These are phyloP conservation scores for Dictyostelium discoideum DNA, from an alignment of 78 protist species.

Conservation along the genomic window DNA sequence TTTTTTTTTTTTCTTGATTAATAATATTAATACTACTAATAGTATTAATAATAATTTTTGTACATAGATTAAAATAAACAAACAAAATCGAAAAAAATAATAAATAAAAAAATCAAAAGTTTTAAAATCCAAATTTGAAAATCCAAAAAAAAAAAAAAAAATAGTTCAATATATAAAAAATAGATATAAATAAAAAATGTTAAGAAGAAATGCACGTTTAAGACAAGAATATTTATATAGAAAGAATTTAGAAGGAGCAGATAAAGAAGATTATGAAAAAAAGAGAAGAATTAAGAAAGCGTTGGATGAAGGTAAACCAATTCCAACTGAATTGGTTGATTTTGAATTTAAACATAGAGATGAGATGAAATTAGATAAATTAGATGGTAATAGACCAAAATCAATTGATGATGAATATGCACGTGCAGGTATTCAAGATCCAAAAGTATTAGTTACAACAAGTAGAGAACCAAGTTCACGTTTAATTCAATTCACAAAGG, in stretches of 20 bases:
- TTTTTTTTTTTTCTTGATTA: background rate
- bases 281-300: conserved; percentile 87
- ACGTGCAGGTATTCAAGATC: conserved; percentile 96
- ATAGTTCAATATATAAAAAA: background rate
- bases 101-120: background rate
- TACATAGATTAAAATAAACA: background rate
- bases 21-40: background rate
- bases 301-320: conserved; percentile 85
- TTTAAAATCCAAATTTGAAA: no score
- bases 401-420: conserved; percentile 98
- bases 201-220: conserved; percentile 82
- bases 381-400: background rate
- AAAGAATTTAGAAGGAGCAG: conserved; percentile 90
- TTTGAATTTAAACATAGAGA: conserved; percentile 70
- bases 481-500: conserved; percentile 97
- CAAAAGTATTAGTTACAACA: conserved; percentile 97
- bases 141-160: no score
- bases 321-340: conserved; percentile 93
- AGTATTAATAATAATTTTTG: background rate
- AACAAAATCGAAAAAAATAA: background rate
- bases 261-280: conserved; percentile 75
- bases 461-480: conserved; percentile 95
- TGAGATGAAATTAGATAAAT: conserved; percentile 72
- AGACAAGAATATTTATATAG: conserved; percentile 94
- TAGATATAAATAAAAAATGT: conserved; percentile 16